Base-by-base conservation (phyloP, 768 basidiomycete species). In the Hydnomerulius pinastri region DNA sequence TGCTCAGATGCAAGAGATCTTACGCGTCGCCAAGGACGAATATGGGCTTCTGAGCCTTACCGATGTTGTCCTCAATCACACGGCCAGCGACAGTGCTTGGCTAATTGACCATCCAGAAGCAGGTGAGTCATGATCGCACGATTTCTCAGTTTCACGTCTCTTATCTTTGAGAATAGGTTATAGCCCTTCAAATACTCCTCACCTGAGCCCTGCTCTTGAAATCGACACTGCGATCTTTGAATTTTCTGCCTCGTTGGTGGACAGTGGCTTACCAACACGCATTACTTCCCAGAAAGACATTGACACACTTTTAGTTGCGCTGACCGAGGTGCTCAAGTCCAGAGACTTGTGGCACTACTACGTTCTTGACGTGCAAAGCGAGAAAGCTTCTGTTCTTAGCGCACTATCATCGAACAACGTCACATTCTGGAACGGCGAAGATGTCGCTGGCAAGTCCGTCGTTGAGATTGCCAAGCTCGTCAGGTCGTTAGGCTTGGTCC, bases 41-140 rank as follows among this genome's bases (percentile, higher is more conserved):
- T 95, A 86, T 54, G 96, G 96, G 2, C 72, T 99, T 37, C 76
- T 97, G 50, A 90, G 86, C 59, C 66, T 98, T 61, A 98, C 92
- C 1, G 97, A 99, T 65, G 90, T 99, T 44, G 97, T 99, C 4
- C 80, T 98, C 48, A 99, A 99, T 66, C 97, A 99, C 63, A 98
- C 97, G 12, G 92, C 97, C 6, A 90, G 92, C 64, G 92, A 98
- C 64, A 93, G 87, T 55, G 76, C 84, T 15, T 99, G 95, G 95
- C 77, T 99, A 21, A 65, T 83, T 18, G 83, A 95, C 6, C 97
- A 99, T 66, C 97, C 97, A 1, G 97, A 99, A 78, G 91, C 95
- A 51, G 95, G 94, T 87, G 55, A 53, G 82, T 66, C 4, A 8
- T 6, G 8, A 28, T 7, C 8, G 9, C 25, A 40, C 30, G 6